These are phyloP conservation scores for Paramecium octaurelia DNA, from an alignment of 73 alveolate genomes.

Conservation along the genomic window DNA sequence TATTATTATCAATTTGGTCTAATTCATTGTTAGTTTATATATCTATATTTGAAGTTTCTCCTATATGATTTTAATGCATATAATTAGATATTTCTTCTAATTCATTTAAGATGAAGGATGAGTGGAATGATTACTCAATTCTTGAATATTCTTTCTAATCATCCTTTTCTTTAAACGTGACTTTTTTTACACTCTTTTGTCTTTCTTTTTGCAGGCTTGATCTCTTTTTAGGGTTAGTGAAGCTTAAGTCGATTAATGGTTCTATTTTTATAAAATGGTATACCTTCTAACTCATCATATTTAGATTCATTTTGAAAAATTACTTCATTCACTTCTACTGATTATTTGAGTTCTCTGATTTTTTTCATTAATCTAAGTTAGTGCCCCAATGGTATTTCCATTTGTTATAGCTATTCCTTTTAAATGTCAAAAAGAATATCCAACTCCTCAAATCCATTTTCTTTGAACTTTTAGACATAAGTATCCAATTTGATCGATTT, in stretches of 20 bases:
- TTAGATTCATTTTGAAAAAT: not conserved
- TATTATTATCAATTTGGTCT: not conserved
- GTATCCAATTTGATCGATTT: slow-evolving; percentile 27
- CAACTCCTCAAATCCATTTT: slow-evolving; percentile 37
- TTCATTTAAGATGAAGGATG: not conserved
- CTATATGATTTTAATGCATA: not conserved
- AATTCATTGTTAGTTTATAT: not conserved
- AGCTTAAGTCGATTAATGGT: not conserved
- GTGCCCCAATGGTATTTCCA: slow-evolving; percentile 41
- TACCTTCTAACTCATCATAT: slow-evolving; percentile 35
- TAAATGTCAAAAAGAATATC: not conserved
- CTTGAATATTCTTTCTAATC: not conserved
- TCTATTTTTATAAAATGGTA: not conserved
- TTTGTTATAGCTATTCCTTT: slow-evolving; percentile 4
- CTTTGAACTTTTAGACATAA: slow-evolving; percentile 8
- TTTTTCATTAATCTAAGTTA: slow-evolving; percentile 29
- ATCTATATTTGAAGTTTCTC: not conserved
- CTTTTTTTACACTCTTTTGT: not conserved
- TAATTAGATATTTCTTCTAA: not conserved
- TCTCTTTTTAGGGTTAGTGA: not conserved
- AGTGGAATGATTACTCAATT: not conserved
- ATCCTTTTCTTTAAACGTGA: not conserved
- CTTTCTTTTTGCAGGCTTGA: not conserved
- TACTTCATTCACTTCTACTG: not conserved
- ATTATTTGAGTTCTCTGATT: not conserved